These are phyloP conservation scores for Elongisporangium senticosum DNA, from an alignment of 352 stramenopile species.

Conservation along the genomic window DNA sequence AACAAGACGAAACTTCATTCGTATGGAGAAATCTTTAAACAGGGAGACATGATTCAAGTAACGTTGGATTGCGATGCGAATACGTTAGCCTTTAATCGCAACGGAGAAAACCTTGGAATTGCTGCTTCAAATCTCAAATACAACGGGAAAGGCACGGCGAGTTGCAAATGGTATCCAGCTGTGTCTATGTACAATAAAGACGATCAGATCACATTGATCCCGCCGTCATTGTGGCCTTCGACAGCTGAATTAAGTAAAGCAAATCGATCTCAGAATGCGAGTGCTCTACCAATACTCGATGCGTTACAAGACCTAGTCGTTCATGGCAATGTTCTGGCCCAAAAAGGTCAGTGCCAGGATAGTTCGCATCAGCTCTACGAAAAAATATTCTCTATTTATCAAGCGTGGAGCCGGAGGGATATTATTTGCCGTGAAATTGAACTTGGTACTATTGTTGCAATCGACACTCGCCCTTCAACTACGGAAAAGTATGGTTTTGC, in stretches of 20 bases:
- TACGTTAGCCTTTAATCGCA: constrained; percentile 81
- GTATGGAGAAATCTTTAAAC: constrained; percentile 91
- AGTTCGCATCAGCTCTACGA: constrained; percentile 11
- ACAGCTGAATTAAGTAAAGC: constrained; percentile 4
- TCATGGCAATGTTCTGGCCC: constrained; percentile 7
- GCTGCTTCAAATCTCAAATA: constrained; percentile 62
- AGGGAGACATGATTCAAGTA: constrained; percentile 84
- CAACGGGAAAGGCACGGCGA: constrained; percentile 2
- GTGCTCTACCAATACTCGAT: constrained; percentile 26
- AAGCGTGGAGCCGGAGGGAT: constrained; percentile 18
- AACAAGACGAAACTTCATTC: constrained; percentile 87
- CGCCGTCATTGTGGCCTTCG: constrained; percentile 10
- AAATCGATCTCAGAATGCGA: constrained; percentile 26
- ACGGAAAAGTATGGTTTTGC: constrained; percentile 34
- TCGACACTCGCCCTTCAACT: constrained; percentile 22
- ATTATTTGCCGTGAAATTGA: constrained; percentile 26
- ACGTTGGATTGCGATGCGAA: constrained; percentile 76
- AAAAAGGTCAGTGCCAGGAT: not conserved
- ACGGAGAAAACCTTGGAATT: constrained; percentile 82
- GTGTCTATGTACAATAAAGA: constrained; percentile 92
- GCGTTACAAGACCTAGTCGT: constrained; percentile 20
- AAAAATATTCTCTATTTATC: constrained; percentile 21
- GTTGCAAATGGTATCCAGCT: constrained; percentile 78
- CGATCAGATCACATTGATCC: constrained; percentile 75
- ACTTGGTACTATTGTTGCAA: constrained; percentile 24